Evolutionary conservation across 768 basidiomycete genomes (phyloP), one percentile per base, ranked within the genome.

Genomic region (Mycena metata): DNA sequence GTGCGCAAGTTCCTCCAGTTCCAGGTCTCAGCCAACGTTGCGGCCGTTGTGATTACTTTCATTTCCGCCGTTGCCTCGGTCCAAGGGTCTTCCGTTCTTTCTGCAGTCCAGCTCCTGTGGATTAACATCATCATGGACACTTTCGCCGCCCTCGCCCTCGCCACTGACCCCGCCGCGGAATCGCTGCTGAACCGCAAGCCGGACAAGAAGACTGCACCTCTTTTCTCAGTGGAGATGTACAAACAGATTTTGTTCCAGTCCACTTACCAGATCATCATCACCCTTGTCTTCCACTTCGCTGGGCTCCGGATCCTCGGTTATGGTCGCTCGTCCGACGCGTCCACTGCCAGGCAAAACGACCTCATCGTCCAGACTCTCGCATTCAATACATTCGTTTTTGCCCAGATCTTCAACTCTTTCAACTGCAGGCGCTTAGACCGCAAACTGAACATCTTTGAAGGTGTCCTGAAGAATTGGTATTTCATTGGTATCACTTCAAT

Each of bases 61-160:
- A 88, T 97, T 67, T 90, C 96, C 41, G 94, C 96, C 41, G 90
- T 98, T 60, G 89, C 93, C 0, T 96, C 96, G 19, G 69, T 76
- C 7, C 76, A 87, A 59, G 96, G 98, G 77, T 74, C 83, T 12
- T 95, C 96, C 1, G 96, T 95, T 19, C 83, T 99, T 30, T 91
- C 94, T 24, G 97, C 98, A 36, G 98, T 99, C 0, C 98, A 99
- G 77, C 82, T 99, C 6, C 89, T 99, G 23, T 99, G 98, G 96
- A 95, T 98, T 80, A 98, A 98, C 84, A 92, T 99, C 69, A 97
- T 97, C 79, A 97, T 97, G 96, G 96, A 98, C 77, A 97, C 96
- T 2, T 98, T 99, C 76, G 98, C 98, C 63, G 98, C 98, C 26
- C 90, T 99, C 57, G 98, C 98, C 16, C 89, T 99, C 57, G 97